phyloP scores from a whole-genome alignment of 2,329 filamentous ascomycete species.

The Colletotrichum chlorophyti region DNA sequence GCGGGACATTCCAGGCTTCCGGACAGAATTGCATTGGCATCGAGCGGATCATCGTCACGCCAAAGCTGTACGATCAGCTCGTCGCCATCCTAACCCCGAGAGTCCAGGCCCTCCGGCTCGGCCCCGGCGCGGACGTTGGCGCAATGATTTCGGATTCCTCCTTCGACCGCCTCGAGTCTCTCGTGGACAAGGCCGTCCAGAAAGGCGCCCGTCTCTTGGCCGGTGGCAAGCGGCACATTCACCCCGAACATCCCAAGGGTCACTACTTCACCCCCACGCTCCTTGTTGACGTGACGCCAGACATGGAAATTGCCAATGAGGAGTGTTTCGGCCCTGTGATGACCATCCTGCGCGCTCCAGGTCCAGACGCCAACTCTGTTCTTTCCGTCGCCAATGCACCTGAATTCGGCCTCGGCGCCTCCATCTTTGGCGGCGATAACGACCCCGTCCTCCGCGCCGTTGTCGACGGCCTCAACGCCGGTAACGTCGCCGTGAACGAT shows the following conservation, averaged over 20 bases:
- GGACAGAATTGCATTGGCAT: constrained; percentile 99
- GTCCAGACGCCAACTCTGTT: constrained; percentile 66
- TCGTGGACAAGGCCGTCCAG: constrained; percentile 79
- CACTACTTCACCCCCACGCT: constrained; percentile 95
- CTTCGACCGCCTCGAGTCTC: constrained; percentile 77
- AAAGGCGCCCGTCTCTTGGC: constrained; percentile 82
- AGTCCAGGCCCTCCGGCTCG: constrained; percentile 77
- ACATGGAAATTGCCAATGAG: constrained; percentile 86
- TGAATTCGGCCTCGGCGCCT: constrained; percentile 84
- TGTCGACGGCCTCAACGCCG: constrained; percentile 74
- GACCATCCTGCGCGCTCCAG: constrained; percentile 77
- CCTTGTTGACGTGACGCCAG: constrained; percentile 83
- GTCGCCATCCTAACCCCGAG: constrained; percentile 74
- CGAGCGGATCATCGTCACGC: constrained; percentile 86
- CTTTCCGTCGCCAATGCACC: constrained; percentile 85
- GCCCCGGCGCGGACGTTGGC: constrained; percentile 82
- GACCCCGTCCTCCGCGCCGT: constrained; percentile 68
- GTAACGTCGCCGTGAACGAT: constrained; percentile 96
- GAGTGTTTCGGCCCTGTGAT: constrained; percentile 96
- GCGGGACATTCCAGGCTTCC: constrained; percentile 92
- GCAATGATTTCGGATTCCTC: constrained; percentile 84
- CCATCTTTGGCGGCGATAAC: constrained; percentile 78
- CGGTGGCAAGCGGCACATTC: constrained; percentile 75
- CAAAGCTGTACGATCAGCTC: constrained; percentile 77
- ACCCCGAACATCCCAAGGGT: constrained; percentile 77